Conservation (phyloP, 2,329 filamentous ascomycete species). For the Cytospora piceae region DNA sequence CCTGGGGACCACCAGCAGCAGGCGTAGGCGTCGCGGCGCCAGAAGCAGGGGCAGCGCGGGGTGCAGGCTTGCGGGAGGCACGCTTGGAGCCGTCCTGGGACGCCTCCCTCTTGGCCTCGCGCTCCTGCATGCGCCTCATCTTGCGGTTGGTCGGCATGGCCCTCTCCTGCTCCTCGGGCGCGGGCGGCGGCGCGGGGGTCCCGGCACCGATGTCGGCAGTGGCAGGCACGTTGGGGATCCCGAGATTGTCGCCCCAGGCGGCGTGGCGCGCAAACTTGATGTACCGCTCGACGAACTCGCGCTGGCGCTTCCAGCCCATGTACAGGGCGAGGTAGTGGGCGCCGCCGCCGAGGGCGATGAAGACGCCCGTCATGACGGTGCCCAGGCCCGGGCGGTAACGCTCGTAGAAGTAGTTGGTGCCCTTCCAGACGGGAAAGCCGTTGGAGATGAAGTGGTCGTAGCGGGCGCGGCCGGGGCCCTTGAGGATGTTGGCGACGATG, state of each 20-base stretch:
- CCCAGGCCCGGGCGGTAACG: conserved; percentile 90
- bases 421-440: conserved; percentile 95
- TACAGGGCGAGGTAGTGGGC: conserved; percentile 86
- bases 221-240: conserved; percentile 72
- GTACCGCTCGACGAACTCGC: conserved; percentile 89
- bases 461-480: conserved; percentile 77
- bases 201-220: conserved; percentile 46
- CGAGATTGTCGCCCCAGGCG: conserved; percentile 85
- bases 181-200: conserved; percentile 44
- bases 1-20: conserved; percentile 63
- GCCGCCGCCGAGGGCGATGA: conserved; percentile 80
- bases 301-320: conserved; percentile 86
- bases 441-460: conserved; percentile 95
- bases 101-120: conserved; percentile 74
- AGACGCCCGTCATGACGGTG: conserved; percentile 79
- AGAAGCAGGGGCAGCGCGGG: conserved; percentile 44
- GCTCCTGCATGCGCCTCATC: conserved; percentile 87
- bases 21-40: conserved; percentile 59
- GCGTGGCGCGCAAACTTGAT: conserved; percentile 85
- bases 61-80: conserved; percentile 41
- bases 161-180: conserved; percentile 53
- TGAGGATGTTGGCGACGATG: conserved; percentile 83
- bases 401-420: conserved; percentile 97
- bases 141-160: conserved; percentile 71
- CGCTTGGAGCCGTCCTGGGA: conserved; percentile 53